These are phyloP conservation scores for Elongisporangium anandrum DNA, from an alignment of 352 stramenopile species.

Conservation along the genomic window DNA sequence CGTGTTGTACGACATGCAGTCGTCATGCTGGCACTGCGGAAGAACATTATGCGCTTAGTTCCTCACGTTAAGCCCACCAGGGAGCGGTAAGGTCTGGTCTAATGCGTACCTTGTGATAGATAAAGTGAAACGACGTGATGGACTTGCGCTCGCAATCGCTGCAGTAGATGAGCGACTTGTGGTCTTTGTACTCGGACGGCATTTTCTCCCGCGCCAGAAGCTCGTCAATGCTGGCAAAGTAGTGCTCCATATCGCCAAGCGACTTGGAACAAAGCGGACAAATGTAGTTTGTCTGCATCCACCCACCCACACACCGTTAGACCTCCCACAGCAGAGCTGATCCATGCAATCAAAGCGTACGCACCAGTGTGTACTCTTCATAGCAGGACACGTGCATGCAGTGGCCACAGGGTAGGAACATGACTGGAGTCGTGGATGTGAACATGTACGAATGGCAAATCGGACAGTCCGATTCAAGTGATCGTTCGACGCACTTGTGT, in stretches of 20 bases:
- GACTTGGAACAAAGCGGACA: slow-evolving; percentile 95
- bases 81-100: not conserved
- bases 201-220: slow-evolving; percentile 77
- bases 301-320: slow-evolving; percentile 6
- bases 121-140: slow-evolving; percentile 78
- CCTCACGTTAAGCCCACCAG: not conserved
- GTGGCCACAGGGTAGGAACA: slow-evolving; percentile 93
- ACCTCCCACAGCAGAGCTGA: not conserved
- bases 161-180: slow-evolving; percentile 77
- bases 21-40: slow-evolving; percentile 59
- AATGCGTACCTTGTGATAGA: slow-evolving; percentile 76
- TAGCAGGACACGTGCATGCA: slow-evolving; percentile 97
- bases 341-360: not conserved
- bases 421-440: slow-evolving; percentile 93
- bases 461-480: slow-evolving; percentile 93
- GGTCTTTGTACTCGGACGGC: slow-evolving; percentile 70
- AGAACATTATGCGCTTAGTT: not conserved
- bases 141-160: slow-evolving; percentile 86
- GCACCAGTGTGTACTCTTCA: slow-evolving; percentile 89
- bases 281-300: slow-evolving; percentile 87
- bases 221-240: slow-evolving; percentile 86
- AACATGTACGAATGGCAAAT: slow-evolving; percentile 96
- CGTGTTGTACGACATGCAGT: slow-evolving; percentile 84
- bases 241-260: slow-evolving; percentile 92
- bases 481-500: slow-evolving; percentile 94